Percentiles rank a stretch among this genome's conserved stretches.
phyloP scores from a whole-genome alignment of 164 flowering plant species.

The Aristolochia fimbriata region DNA sequence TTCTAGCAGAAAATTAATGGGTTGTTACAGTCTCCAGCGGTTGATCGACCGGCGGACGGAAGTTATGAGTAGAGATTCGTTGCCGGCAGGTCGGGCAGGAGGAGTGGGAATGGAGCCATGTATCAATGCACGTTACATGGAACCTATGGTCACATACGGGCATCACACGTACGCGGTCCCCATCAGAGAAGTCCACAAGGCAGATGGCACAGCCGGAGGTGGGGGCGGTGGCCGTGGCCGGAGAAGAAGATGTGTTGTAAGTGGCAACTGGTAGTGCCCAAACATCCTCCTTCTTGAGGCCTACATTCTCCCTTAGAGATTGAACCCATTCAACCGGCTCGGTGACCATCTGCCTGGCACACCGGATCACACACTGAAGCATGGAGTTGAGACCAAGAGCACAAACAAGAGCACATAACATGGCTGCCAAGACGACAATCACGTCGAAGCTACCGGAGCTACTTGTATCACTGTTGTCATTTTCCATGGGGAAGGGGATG shows the following conservation, averaged over 20 bases:
- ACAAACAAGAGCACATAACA: conserved; percentile 26
- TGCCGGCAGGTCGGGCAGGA: conserved; percentile 35
- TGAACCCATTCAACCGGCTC: conserved; percentile 22
- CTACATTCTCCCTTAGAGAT: conserved; percentile 15
- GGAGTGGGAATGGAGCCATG: conserved; percentile 31
- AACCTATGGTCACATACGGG: conserved; percentile 29
- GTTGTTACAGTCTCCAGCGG: too few species aligned
- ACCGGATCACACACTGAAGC: conserved; percentile 23
- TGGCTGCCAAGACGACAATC: conserved; percentile 24
- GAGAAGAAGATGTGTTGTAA: conserved; percentile 8
- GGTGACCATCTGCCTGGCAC: conserved; percentile 19
- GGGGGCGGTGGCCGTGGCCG: conserved; percentile 9
- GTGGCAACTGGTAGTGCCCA: conserved; percentile 27
- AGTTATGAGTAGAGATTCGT: conserved; percentile 5
- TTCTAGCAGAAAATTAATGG: too few species aligned
- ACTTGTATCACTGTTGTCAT: not conserved
- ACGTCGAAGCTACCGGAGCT: conserved; percentile 5
- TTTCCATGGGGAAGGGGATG: not conserved
- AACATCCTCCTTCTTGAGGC: conserved; percentile 28
- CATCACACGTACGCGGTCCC: conserved; percentile 22
- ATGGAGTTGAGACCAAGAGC: conserved; percentile 29
- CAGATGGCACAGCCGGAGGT: conserved; percentile 28
- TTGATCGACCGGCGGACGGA: too few species aligned
- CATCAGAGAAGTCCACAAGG: conserved; percentile 23
- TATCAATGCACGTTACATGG: conserved; percentile 31